Conservation (phyloP, 495 filamentous ascomycete species). For the Pseudotulostoma volvatum region DNA sequence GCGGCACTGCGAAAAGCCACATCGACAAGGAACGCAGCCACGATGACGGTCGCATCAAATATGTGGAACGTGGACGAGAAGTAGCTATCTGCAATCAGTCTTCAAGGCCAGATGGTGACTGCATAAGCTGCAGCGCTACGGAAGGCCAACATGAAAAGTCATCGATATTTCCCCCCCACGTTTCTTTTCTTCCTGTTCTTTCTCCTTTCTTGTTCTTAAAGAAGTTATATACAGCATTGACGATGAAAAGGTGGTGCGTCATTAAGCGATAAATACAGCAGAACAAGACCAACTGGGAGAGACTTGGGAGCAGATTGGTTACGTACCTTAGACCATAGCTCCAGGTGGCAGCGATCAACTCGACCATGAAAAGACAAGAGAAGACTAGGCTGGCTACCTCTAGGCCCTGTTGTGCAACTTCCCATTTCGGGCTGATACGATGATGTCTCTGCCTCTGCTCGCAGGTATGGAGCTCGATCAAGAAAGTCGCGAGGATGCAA, state of each 20-base stretch:
- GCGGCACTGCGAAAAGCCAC: constrained; percentile 37
- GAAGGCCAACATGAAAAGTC: too few species aligned
- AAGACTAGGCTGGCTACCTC: constrained; percentile 33
- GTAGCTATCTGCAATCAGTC: constrained; percentile 37
- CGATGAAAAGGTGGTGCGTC: too few species aligned
- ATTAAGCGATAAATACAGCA: too few species aligned
- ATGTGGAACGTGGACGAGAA: constrained; percentile 44
- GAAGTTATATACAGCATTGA: constrained; percentile 1
- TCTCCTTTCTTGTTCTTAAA: constrained; percentile 3
- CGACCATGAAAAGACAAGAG: constrained; percentile 43
- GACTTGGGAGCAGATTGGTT: too few species aligned
- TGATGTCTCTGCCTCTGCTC: constrained; percentile 21
- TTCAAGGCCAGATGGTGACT: too few species aligned
- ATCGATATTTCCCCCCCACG: too few species aligned
- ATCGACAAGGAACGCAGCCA: constrained; percentile 43
- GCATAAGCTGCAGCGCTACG: too few species aligned
- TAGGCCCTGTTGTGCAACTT: constrained; percentile 23
- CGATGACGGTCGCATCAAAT: constrained; percentile 47
- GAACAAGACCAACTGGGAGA: constrained; percentile 27
- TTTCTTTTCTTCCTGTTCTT: too few species aligned
- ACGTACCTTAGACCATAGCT: constrained; percentile 37
- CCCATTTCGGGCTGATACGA: constrained; percentile 7
- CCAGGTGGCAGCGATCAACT: constrained; percentile 37
- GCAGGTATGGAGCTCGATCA: constrained; percentile 44
- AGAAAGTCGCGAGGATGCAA: constrained; percentile 44